These are phyloP conservation scores for Coprinopsis cinerea DNA, from an alignment of 768 basidiomycete species.

Conservation along the genomic window DNA sequence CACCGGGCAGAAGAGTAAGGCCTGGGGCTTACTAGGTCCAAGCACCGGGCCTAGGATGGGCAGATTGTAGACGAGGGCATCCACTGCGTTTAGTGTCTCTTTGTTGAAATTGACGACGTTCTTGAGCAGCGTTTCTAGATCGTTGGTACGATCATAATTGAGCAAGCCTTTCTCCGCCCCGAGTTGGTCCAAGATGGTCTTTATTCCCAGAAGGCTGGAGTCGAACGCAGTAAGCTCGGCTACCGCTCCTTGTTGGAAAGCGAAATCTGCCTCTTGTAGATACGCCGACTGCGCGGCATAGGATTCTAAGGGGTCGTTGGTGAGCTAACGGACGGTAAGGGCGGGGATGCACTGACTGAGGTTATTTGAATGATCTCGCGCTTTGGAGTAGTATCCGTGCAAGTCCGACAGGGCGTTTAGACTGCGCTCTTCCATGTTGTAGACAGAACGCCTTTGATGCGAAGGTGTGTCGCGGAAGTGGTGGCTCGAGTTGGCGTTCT, in stretches of 20 bases:
- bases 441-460: not conserved
- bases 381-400: constrained; percentile 5
- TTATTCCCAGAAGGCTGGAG: constrained; percentile 25
- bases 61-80: constrained; percentile 28
- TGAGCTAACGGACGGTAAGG: not conserved
- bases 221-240: constrained; percentile 31
- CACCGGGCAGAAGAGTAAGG: not conserved
- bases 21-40: constrained; percentile 44
- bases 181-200: constrained; percentile 26
- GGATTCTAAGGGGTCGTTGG: constrained; percentile 18
- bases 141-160: constrained; percentile 40
- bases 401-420: constrained; percentile 2
- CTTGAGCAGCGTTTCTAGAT: constrained; percentile 45
- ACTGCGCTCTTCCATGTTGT: not conserved
- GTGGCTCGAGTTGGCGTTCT: not conserved
- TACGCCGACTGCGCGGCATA: constrained; percentile 28
- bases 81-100: constrained; percentile 29
- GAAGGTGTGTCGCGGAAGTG: not conserved
- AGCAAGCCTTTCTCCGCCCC: constrained; percentile 44
- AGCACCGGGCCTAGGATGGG: constrained; percentile 46
- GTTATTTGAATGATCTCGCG: constrained; percentile 8
- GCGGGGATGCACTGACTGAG: constrained; percentile 23
- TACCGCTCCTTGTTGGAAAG: constrained; percentile 33
- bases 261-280: constrained; percentile 21
- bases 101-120: constrained; percentile 44